Base-by-base conservation (phyloP, 78 protist genomes). In the Reticulomyxa filosa region DNA sequence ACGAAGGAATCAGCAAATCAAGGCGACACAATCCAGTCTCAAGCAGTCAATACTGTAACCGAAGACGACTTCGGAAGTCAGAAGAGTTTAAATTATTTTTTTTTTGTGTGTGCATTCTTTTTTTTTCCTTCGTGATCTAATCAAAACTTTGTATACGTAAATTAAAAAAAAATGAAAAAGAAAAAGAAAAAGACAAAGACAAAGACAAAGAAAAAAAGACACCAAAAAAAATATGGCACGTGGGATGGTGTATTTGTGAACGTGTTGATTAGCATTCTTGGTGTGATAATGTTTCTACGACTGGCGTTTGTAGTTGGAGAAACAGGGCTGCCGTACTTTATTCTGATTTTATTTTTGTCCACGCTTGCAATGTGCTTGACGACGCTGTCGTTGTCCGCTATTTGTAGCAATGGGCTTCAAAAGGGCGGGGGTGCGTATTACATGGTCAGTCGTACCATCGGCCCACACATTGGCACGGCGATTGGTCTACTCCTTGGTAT, bases 381-480 rank as follows among this genome's bases (percentile, higher is more conserved):
- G 39, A 75, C 79, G 7, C 0, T 81, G 25, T 77, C 87, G 8
- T 51, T 83, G 62, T 65, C 80, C 2, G 93, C 93, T 4, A 68
- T 86, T 20, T 36, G 67, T 56, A 82, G 89, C 22, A 86, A 86
- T 66, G 89, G 89, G n/a, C n/a, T 38, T 11, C 65, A 78, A 36
- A 5, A 7, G 11, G 81, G 46, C 3, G 94, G 90, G 5, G 94
- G 94, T 33, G 64, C 78, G 55, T 84, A 87, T 52, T 69, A 37
- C 51, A 13, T 84, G 38, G 62, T 87, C 38, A 57, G 86, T 0
- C 57, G 88, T n/a, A 57, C 81, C 39, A 30, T 88, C 17, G 93
- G 93, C 30, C 73, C 78, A 13, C 69, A 52, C 29, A 17, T 75
- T 0, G 83, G 84, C 23, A 75, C 70, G 11, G 63, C 83, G 7